phyloP scores from a whole-genome alignment of 192 early-diverging fungal species.

The Diversispora epigaea region DNA sequence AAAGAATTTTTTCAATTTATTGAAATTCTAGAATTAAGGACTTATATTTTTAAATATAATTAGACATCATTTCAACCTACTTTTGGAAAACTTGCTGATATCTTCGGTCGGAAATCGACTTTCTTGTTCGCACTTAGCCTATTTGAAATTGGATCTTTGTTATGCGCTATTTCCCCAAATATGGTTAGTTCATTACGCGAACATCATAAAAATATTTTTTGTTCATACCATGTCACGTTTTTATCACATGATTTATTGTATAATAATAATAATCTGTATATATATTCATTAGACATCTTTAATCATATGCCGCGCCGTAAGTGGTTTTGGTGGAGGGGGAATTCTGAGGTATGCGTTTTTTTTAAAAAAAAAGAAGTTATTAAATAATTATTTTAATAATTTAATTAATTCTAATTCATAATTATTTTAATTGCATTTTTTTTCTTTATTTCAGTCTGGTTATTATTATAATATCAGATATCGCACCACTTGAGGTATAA shows the following conservation, averaged over 20 bases:
- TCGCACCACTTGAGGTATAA: conserved; percentile 43
- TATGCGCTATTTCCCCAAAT: conserved; percentile 48
- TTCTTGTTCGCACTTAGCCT: conserved; percentile 35
- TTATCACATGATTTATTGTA: not conserved
- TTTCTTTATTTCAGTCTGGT: conserved; percentile 38
- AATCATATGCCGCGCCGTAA: not conserved
- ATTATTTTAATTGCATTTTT: not conserved
- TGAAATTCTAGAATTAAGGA: not conserved
- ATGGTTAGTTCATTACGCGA: conserved; percentile 37
- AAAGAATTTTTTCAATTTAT: not conserved
- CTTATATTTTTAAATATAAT: not conserved
- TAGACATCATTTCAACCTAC: conserved; percentile 69
- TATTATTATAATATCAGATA: conserved; percentile 69
- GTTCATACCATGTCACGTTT: not conserved
- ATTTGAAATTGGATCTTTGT: conserved; percentile 41
- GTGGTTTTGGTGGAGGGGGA: conserved; percentile 1
- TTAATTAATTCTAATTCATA: not conserved
- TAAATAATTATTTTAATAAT: not conserved
- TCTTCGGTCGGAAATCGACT: conserved; percentile 54
- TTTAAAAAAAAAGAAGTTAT: not conserved
- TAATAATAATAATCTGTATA: not conserved
- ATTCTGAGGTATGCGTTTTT: not conserved
- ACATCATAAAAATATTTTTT: too few relatives aligned
- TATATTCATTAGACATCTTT: not conserved
- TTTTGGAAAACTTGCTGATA: conserved; percentile 81